Percentiles rank a stretch among this genome's conserved stretches.
phyloP scores from a whole-genome alignment of 768 basidiomycete species.

The Chalciporus chontae region DNA sequence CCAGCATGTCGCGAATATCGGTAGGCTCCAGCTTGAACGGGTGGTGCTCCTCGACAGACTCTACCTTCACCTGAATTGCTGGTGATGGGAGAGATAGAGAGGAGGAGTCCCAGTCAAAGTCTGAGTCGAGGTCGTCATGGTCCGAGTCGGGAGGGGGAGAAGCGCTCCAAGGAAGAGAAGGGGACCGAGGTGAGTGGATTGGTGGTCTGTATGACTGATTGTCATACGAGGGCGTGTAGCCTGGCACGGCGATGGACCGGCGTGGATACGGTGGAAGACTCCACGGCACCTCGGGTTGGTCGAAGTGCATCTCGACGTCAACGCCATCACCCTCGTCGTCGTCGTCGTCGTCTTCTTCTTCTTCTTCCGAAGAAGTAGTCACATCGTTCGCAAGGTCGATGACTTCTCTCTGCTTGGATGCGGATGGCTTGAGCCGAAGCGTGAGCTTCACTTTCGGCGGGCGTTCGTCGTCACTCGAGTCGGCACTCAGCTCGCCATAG shows the following conservation, averaged over 20 bases:
- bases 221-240: conserved; percentile 44
- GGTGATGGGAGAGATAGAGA: conserved; percentile 23
- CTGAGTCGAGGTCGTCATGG: conserved; percentile 47
- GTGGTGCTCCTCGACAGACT: conserved; percentile 26
- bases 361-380: conserved; percentile 36
- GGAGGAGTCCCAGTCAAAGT: conserved; percentile 61
- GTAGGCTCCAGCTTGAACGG: conserved; percentile 56
- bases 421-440: conserved; percentile 50
- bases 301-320: conserved; percentile 17
- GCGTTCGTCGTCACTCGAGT: conserved; percentile 34
- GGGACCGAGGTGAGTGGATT: conserved; percentile 43
- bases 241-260: conserved; percentile 54
- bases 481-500: conserved; percentile 20
- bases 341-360: conserved; percentile 1
- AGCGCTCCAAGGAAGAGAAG: conserved; percentile 55
- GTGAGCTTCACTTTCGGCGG: conserved; percentile 69
- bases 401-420: conserved; percentile 22
- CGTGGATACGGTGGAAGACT: conserved; percentile 55
- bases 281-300: conserved; percentile 39
- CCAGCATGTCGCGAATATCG: conserved; percentile 62
- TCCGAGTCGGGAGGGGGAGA: conserved; percentile 71
- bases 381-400: conserved; percentile 43
- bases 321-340: conserved; percentile 19
- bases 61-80: conserved; percentile 16
- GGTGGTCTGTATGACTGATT: conserved; percentile 34